phyloP scores from a whole-genome alignment of 164 flowering plant genomes.

The Dillenia suffruticosa region DNA sequence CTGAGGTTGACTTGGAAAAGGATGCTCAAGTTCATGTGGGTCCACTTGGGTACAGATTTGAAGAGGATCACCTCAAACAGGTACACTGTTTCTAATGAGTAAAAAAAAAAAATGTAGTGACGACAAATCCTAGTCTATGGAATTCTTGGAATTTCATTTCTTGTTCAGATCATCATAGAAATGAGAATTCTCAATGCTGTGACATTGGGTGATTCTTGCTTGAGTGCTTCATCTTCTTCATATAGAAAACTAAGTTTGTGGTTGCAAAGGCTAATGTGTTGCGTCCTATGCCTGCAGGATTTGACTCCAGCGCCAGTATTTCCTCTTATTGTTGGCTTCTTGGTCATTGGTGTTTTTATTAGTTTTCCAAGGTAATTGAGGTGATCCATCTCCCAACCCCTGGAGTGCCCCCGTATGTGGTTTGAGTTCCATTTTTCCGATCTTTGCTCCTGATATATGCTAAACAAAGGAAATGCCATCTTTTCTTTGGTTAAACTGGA shows the following conservation, averaged over 20 bases:
- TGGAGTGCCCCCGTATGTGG: not conserved
- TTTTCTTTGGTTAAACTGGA: not conserved
- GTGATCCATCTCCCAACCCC: not conserved
- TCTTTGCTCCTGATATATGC: too few relatives aligned
- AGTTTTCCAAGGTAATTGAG: slow-evolving; percentile 76
- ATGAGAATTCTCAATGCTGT: too few relatives aligned
- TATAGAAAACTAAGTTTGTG: too few relatives aligned
- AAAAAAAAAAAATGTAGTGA: too few relatives aligned
- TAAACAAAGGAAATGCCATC: not conserved
- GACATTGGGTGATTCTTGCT: too few relatives aligned
- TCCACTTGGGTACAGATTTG: slow-evolving; percentile 65
- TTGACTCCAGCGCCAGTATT: slow-evolving; percentile 55
- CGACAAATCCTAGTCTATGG: too few relatives aligned
- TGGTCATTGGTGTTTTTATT: slow-evolving; percentile 63
- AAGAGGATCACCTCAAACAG: slow-evolving; percentile 70
- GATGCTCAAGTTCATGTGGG: slow-evolving; percentile 77
- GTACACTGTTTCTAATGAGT: slow-evolving; percentile 21
- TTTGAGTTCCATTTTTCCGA: too few relatives aligned
- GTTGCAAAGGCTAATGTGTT: too few relatives aligned
- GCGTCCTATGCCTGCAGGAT: too few relatives aligned
- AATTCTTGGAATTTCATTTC: not conserved
- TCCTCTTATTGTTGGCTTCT: slow-evolving; percentile 75
- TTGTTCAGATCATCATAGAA: too few relatives aligned
- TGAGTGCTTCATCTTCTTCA: too few relatives aligned
- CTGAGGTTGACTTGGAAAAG: slow-evolving; percentile 81